Conservation (phyloP, 148 eudicot genomes). For the Talinum fruticosum region DNA sequence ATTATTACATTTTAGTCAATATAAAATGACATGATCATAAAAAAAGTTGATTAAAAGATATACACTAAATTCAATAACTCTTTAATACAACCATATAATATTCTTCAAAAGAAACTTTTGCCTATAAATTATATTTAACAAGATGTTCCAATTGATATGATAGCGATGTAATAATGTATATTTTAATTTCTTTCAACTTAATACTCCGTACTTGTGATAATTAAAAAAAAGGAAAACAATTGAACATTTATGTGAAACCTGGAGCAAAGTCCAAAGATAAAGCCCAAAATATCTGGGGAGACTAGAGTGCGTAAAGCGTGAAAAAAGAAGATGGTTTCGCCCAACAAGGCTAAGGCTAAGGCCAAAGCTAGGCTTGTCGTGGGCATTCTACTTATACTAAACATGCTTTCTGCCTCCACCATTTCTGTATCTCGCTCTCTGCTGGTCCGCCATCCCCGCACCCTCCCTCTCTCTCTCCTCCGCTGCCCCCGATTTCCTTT, state of each 20-base stretch:
- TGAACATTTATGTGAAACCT: background rate
- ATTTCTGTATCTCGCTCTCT: constrained; percentile 29
- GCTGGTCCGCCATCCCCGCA: constrained; percentile 19
- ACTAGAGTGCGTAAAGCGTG: background rate
- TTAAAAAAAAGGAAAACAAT: background rate
- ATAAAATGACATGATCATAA: too few species aligned
- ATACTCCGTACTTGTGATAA: too few species aligned
- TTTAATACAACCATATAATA: too few species aligned
- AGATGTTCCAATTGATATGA: too few species aligned
- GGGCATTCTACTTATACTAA: constrained; percentile 10
- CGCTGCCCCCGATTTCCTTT: constrained; percentile 14
- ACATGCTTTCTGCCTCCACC: constrained; percentile 26
- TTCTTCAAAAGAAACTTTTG: too few species aligned
- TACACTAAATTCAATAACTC: too few species aligned
- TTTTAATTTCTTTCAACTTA: too few species aligned
- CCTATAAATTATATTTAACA: too few species aligned
- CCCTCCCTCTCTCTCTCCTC: constrained; percentile 31
- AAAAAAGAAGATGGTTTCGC: background rate
- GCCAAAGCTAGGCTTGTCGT: background rate
- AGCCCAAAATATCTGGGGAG: background rate
- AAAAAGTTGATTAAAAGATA: too few species aligned
- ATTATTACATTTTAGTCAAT: too few species aligned
- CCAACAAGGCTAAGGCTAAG: background rate
- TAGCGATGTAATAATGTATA: too few species aligned
- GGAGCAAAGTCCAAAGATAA: background rate